Base-by-base conservation (phyloP, 768 basidiomycete genomes). In the Asterophora parasitica region DNA sequence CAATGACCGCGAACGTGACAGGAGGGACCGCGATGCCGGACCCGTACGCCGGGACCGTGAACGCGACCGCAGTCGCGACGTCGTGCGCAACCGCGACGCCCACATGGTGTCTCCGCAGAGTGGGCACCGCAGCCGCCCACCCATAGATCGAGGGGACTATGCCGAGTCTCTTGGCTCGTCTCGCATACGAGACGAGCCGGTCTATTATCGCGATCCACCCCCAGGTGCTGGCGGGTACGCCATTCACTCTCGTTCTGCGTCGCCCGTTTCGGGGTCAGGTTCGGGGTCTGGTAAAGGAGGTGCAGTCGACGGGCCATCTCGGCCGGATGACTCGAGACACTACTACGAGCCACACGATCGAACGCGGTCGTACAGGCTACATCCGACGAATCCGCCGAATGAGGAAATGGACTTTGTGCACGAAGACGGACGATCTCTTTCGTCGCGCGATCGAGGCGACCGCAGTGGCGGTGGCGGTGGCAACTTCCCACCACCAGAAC, bases 181-280 rank as follows among this genome's bases (percentile, higher is more conserved):
- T 44, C 67, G 66, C 35, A 54, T 58, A 39, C 66, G 68, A 58
- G 72, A 74, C 15, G 70, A 70, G 33, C 62, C 61, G 16, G 54
- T 54, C n/a, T 72, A 69, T 55, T 69, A 69, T 55, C 65, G 62
- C 38, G 71, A 70, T 39, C 50, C 53, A 30, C 61, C 64, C 16
- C 60, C 62, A 39, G 56, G 53, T 33, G 52, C 58, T 17, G 57
- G 58, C 52, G 68, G 63, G 51, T 75, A 64, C 61, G 59, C 63
- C 31, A 59, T 62, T 19, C 66, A 65, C 37, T 78, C 79, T 52
- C 79, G 79, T 55, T 81, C 81, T 54, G 80, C 71, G 39, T 77
- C 81, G 0, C 78, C 79, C 28, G 76, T 75, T 35, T 81, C 81
- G 23, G 76, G 68, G n/a, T 77, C 77, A 10, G 77, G 71, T 13